Conservation (phyloP, 2,329 filamentous ascomycete genomes). For the Chrysosporium queenslandicum region DNA sequence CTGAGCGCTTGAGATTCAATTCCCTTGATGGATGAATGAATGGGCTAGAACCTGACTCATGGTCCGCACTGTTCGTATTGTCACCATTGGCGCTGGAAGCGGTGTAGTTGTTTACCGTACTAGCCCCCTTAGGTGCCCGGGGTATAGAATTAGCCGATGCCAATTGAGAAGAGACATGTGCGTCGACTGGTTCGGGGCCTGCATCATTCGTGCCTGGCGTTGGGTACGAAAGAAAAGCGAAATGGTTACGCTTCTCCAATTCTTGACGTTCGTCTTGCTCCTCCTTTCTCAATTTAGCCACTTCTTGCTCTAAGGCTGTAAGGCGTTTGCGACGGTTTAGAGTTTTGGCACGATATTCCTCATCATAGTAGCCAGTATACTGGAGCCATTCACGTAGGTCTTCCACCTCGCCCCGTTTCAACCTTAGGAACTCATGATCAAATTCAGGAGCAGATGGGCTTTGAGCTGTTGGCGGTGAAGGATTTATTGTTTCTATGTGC, state of each 20-base stretch:
- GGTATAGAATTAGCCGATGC: neutral
- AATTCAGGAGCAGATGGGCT: neutral
- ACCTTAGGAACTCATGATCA: slow-evolving; percentile 15
- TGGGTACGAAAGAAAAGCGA: neutral
- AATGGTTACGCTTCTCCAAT: slow-evolving; percentile 3
- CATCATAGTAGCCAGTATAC: slow-evolving; percentile 29
- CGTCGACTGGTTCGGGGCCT: neutral
- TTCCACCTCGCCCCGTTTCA: slow-evolving; percentile 13
- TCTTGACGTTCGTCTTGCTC: slow-evolving; percentile 16
- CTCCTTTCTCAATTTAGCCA: slow-evolving; percentile 17
- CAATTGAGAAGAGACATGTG: neutral
- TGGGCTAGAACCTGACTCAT: neutral
- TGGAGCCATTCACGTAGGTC: slow-evolving; percentile 31
- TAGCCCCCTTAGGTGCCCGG: slow-evolving; percentile 2
- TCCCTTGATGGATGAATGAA: slow-evolving; percentile 4
- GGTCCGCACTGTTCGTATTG: neutral
- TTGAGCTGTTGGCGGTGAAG: neutral
- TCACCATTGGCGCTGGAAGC: neutral
- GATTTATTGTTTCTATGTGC: neutral
- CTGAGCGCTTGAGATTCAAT: neutral
- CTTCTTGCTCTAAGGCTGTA: slow-evolving; percentile 26
- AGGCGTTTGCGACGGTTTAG: slow-evolving; percentile 19
- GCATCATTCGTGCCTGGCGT: neutral
- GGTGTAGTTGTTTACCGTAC: neutral
- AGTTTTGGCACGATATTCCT: slow-evolving; percentile 24